These are phyloP conservation scores for Radiomyces spectabilis DNA, from an alignment of 192 early-diverging fungal species.

Conservation along the genomic window DNA sequence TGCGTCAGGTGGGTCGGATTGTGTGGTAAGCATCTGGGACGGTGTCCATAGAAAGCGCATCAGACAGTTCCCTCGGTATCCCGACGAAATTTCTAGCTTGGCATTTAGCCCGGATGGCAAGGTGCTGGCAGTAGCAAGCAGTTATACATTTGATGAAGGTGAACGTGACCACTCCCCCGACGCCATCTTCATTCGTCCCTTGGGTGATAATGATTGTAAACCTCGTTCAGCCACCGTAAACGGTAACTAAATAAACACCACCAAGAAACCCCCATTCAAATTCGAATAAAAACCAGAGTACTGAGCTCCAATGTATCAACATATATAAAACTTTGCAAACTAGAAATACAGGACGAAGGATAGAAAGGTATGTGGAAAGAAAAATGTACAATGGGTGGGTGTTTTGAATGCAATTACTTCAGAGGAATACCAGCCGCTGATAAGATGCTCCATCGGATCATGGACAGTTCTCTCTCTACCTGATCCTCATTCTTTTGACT, in stretches of 20 bases:
- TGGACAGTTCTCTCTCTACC: slow-evolving; percentile 5
- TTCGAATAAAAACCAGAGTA: too few species aligned
- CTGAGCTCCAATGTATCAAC: too few species aligned
- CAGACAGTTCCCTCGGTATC: slow-evolving; percentile 74
- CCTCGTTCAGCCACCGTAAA: too few species aligned
- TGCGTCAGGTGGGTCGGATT: slow-evolving; percentile 93
- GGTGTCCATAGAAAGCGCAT: slow-evolving; percentile 84
- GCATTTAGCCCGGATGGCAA: slow-evolving; percentile 76
- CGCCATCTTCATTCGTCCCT: slow-evolving; percentile 67
- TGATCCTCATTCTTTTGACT: slow-evolving; percentile 18
- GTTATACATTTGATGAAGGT: slow-evolving; percentile 94
- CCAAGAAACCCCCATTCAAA: too few species aligned
- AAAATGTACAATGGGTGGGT: background rate
- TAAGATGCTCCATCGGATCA: slow-evolving; percentile 10
- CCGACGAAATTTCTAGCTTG: slow-evolving; percentile 73
- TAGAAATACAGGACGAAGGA: too few species aligned
- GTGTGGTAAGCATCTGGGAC: slow-evolving; percentile 89
- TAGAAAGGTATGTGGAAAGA: background rate
- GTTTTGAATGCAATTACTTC: too few species aligned
- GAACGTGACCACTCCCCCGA: slow-evolving; percentile 82
- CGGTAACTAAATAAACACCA: too few species aligned
- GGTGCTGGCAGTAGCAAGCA: slow-evolving; percentile 77
- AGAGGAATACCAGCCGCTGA: slow-evolving; percentile 9
- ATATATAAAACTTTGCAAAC: too few species aligned
- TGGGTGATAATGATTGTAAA: slow-evolving; percentile 53